Conservation (phyloP, 306 rosid species). For the Pueraria montana region DNA sequence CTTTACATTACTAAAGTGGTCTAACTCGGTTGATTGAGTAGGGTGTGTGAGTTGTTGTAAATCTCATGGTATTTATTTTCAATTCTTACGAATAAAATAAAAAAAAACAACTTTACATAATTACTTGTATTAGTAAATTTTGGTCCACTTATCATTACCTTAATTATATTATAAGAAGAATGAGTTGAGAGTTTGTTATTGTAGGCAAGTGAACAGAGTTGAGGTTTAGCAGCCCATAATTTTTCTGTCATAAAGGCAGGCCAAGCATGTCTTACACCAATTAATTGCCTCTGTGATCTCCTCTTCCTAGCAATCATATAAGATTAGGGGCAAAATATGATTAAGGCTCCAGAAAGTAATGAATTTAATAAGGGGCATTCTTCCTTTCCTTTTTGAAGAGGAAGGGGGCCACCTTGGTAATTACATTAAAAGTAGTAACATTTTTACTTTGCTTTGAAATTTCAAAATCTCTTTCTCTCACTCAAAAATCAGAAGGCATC, state of each 20-base stretch:
- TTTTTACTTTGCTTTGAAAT: constrained; percentile 69
- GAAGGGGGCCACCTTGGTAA: constrained; percentile 61
- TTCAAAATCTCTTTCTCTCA: constrained; percentile 55
- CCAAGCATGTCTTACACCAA: constrained; percentile 64
- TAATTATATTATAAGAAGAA: constrained; percentile 16
- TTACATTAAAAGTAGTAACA: constrained; percentile 57
- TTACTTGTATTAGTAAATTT: background rate
- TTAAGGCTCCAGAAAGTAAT: constrained; percentile 52
- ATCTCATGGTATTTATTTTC: no score
- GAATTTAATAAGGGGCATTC: constrained; percentile 44
- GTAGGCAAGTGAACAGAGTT: constrained; percentile 38
- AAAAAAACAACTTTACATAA: background rate
- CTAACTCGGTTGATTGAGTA: no score
- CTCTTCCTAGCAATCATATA: constrained; percentile 61
- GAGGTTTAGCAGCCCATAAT: constrained; percentile 49
- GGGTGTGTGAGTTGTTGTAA: no score
- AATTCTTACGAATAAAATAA: no score
- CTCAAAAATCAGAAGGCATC: constrained; percentile 54
- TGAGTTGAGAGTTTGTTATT: constrained; percentile 29
- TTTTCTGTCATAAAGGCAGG: constrained; percentile 64
- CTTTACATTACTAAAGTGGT: no score
- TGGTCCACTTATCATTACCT: constrained; percentile 32
- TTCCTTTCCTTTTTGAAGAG: constrained; percentile 47
- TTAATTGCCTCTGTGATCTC: constrained; percentile 53
- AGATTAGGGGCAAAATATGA: constrained; percentile 57